phyloP scores from a whole-genome alignment of 1,284 basidiomycete species.

The Irpex lacteus region DNA sequence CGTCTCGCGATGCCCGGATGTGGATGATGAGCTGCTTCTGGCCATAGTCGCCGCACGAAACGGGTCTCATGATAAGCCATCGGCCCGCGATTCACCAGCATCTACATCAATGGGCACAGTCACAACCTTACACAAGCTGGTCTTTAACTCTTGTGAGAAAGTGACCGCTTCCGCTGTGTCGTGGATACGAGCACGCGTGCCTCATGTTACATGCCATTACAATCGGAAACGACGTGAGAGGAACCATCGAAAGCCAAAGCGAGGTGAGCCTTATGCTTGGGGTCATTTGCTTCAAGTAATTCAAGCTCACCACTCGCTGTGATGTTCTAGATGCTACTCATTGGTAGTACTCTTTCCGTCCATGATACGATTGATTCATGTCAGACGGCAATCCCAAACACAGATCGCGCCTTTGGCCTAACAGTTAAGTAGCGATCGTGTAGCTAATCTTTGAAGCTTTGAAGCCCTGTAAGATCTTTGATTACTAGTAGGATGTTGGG shows the following conservation, averaged over 20 bases:
- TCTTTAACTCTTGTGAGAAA: constrained; percentile 52
- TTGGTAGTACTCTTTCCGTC: too few species aligned
- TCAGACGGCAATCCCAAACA: too few species aligned
- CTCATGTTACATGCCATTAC: constrained; percentile 57
- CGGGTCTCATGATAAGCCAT: not conserved
- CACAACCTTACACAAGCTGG: constrained; percentile 29
- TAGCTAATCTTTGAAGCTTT: too few species aligned
- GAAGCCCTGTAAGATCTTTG: too few species aligned
- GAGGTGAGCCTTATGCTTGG: not conserved
- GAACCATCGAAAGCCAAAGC: not conserved
- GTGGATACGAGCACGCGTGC: constrained; percentile 57
- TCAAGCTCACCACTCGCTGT: too few species aligned
- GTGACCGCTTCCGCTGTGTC: constrained; percentile 53
- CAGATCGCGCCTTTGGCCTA: too few species aligned
- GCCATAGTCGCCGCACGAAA: not conserved
- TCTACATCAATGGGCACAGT: constrained; percentile 14
- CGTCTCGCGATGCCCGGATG: not conserved
- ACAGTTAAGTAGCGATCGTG: too few species aligned
- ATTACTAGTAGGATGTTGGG: too few species aligned
- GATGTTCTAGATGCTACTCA: too few species aligned
- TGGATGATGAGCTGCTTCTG: not conserved
- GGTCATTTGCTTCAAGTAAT: too few species aligned
- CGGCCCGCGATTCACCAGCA: not conserved
- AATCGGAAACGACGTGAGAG: constrained; percentile 5
- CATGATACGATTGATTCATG: too few species aligned